Base-by-base conservation (phyloP, 345 rosid genomes). In the Durio zibethinus region DNA sequence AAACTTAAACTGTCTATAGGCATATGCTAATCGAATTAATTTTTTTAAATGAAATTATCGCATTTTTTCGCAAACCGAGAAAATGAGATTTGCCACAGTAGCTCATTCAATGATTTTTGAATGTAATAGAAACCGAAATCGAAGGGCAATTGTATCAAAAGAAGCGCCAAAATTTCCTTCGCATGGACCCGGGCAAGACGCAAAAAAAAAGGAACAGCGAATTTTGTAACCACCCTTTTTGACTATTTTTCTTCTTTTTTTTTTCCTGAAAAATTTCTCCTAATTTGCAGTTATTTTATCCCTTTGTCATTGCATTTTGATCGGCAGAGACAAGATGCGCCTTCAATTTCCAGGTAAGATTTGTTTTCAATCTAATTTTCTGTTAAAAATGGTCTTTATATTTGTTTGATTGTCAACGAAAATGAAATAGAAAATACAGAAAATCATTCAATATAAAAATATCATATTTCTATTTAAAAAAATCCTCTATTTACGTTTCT, bases 91-190 rank as follows among this genome's bases (percentile, higher is more conserved):
- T 25, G 61, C 61, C 4, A 9, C 42, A 14, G 31, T 36, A 25
- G 6, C 1, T 45, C 8, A 18, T 11, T 57, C 57, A 52, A 76
- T 79, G 47, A 25, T 15, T 16, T 66, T 27, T 29, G 57, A 67
- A 12, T 14, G 54, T 25, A 48, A 70, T 47, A 29, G 35, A 70
- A 29, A 12, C 4, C 1, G 4, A 76, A 67, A 73, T 59, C 47
- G 2, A 65, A 71, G 88, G 88, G 85, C 52, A 74, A 36, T 21
- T n/a, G 15, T 59, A 20, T 52, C 64, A 21, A 38, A 66, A 68
- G 45, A 77, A 81, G 82, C 83, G 82, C 84, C 90, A 87, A 80
- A 80, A 68, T 63, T 80, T 81, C 73, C 77, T 77, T 73, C 69
- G 54, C 75, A 72, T 48, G 59, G 59, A 29, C 62, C 36, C 5